Evolutionary conservation across 2,329 filamentous ascomycete species (phyloP), one percentile per base, ranked within the genome.

Genomic region (Sporothrix sp.): DNA sequence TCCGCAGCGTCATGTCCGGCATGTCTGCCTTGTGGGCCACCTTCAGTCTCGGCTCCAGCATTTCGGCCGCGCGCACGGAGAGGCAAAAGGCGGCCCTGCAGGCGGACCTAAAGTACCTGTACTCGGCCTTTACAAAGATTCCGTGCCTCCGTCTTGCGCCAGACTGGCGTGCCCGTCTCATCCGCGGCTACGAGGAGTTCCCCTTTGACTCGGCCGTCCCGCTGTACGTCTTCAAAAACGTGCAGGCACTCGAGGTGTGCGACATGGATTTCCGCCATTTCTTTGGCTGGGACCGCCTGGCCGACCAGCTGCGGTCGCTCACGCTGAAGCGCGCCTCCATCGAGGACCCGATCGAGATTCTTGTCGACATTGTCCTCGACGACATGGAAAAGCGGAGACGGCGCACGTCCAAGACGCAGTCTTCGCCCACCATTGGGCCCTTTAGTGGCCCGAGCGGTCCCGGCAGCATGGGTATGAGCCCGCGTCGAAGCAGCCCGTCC

Each of bases 101-200:
- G 63, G 81, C 85, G 52, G 93, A 98, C 65, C 71, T 96, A 59
- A 96, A 91, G 66, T 97, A 98, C 65, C 75, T 98, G 30, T 98
- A 96, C 70, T 97, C 93, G 37, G 88, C 93, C 52, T 98, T 97
- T 64, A 98, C 93, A 62, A 98, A 97, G 70, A 95, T 98, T 38
- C 93, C 93, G 0, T 95, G 87, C 62, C 73, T 98, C 56, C 82
- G 85, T 57, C 74, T 98, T 50, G 83, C 90, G 25, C 90, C 90
- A n/a, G 93, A 98, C 66, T 90, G 89, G 72, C 86, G 88, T 58
- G 90, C 91, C 44, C 83, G 85, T 48, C 73, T 96, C 54, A 96
- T 98, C 59, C 79, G 84, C 58, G 91, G 91, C 25, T 97, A 93
- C 63, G 93, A 98, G 67, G 91, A 96, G 67, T 98, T 97, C 59